Base-by-base conservation (phyloP, 192 early-diverging fungal species). In the Coemansia sp. region DNA sequence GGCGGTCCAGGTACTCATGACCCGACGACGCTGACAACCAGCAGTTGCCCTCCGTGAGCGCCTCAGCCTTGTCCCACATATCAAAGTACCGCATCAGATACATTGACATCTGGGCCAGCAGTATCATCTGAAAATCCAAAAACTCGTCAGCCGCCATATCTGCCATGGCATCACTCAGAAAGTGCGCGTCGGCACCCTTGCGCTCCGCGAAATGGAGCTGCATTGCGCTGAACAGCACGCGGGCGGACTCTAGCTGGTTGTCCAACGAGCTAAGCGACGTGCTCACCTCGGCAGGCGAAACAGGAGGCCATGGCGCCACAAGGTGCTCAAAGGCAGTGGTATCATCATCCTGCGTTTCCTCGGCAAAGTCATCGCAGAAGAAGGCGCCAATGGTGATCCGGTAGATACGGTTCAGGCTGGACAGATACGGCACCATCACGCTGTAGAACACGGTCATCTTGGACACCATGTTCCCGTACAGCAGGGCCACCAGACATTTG, bases 401-500 rank as follows among this genome's bases (percentile, higher is more conserved):
- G 62, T 63, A 63, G 1, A 46, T 15, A 7, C 51, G 43, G 46
- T 63, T 63, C 46, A 63, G 26, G 2, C 48, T 49, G 26, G 37
- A 48, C 19, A 77, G 47, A n/a, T 52, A 72, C 16, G 70, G 75
- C 36, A 64, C 21, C 1, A 67, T 19, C 0, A 51, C 70, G 8
- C 37, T 41, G 42, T 32, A 51, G 26, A 71, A 62, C 42, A 68
- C n/a, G 15, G 40, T 41, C 8, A 4, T 39, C 3, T 49, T 12
- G 8, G 65, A 26, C 39, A 64, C 51, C 16, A 65, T 41, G 12
- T 19, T 48, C 47, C 55, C 45, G 37, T 60, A 65, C 49, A 77
- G 39, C 61, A 77, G 57, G 2, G 75, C 70, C 12, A 54, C 70
- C 61, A 77, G 66, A n/a, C 69, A 66, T 62, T 77, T 77, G 19